Evolutionary conservation across 805 yeast genomes (phyloP).

Genomic region (Yarrowia yakushimensis): DNA sequence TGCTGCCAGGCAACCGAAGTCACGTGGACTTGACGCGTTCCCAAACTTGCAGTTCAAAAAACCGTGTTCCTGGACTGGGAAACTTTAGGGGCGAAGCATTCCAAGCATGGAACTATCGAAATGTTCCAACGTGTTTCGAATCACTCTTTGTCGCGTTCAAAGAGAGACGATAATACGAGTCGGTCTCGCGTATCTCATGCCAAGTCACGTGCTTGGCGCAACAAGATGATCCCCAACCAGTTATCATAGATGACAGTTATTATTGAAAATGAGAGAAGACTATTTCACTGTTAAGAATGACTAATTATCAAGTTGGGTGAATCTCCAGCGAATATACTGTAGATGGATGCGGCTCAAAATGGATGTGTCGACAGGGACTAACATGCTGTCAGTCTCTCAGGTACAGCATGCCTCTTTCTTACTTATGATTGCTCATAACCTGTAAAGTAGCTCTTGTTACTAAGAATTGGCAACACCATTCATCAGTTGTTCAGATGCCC

Average conservation of each 20-base stretch:
- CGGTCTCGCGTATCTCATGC: not conserved
- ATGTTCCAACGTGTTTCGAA: not conserved
- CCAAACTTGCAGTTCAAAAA: not conserved
- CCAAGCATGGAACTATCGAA: not conserved
- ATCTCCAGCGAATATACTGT: not conserved
- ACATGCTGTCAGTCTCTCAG: no score
- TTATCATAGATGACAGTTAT: not conserved
- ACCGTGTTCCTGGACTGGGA: not conserved
- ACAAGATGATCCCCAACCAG: not conserved
- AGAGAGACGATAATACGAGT: not conserved
- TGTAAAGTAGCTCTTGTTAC: no score
- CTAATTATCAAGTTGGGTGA: not conserved
- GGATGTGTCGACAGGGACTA: no score
- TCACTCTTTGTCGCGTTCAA: not conserved
- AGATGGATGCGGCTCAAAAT: no score
- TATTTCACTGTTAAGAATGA: not conserved
- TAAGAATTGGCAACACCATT: no score
- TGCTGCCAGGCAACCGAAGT: constrained; percentile 2
- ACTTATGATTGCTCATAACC: no score
- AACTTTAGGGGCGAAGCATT: not conserved
- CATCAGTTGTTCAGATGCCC: no score
- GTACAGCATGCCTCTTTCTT: no score
- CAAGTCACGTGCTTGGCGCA: not conserved
- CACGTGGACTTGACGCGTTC: not conserved
- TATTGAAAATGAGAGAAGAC: not conserved